Percentiles rank a stretch among this genome's conserved stretches.
Conservation (phyloP, 1,284 basidiomycete species). For the Leccinum angustisporum region DNA sequence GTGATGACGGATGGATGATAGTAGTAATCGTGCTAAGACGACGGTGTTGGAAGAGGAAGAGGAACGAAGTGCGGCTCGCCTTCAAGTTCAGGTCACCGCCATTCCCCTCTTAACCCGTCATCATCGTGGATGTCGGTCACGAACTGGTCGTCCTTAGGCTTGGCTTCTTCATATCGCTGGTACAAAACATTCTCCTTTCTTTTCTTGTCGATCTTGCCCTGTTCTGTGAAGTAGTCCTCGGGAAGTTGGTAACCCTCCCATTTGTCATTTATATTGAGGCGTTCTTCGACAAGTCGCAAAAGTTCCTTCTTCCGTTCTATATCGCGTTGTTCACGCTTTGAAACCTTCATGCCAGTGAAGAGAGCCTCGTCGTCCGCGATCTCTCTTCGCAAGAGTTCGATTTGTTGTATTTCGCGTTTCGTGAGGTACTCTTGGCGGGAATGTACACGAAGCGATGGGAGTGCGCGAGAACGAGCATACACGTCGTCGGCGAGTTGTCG, state of each 20-base stretch:
- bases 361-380: slow-evolving; percentile 90
- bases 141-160: slow-evolving; percentile 87
- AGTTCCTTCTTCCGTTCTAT: slow-evolving; percentile 93
- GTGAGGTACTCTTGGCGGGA: slow-evolving; percentile 94
- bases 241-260: slow-evolving; percentile 93
- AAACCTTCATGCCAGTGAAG: slow-evolving; percentile 86
- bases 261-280: slow-evolving; percentile 90
- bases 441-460: slow-evolving; percentile 81
- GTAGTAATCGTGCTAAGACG: too few relatives aligned
- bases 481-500: slow-evolving; percentile 84
- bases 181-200: slow-evolving; percentile 94
- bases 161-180: slow-evolving; percentile 91
- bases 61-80: background rate
- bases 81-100: background rate
- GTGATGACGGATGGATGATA: too few relatives aligned
- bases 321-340: slow-evolving; percentile 80
- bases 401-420: slow-evolving; percentile 94
- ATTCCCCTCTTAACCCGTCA: background rate
- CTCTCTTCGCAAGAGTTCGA: slow-evolving; percentile 91
- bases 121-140: slow-evolving; percentile 70
- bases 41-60: background rate
- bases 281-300: slow-evolving; percentile 88
- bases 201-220: slow-evolving; percentile 98
- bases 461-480: slow-evolving; percentile 72
- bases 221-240: slow-evolving; percentile 97